A percentile compares a stretch with the other conserved stretches of the same genome.
phyloP scores from a whole-genome alignment of 148 eudicot genomes.

The Bassia scoparia region DNA sequence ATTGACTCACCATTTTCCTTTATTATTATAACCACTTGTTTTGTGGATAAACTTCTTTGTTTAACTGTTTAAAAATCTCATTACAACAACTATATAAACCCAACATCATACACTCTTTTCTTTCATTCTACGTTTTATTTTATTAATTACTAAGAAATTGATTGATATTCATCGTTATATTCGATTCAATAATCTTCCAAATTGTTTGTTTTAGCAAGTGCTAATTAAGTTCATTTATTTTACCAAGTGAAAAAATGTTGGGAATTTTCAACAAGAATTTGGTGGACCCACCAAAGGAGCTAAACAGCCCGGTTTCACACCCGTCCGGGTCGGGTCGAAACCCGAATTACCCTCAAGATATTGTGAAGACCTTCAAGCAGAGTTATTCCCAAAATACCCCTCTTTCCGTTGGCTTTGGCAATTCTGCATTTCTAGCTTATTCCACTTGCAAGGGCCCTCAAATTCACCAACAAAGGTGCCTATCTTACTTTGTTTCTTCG shows the following conservation, averaged over 20 bases:
- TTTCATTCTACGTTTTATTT: too few species aligned
- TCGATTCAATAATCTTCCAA: too few species aligned
- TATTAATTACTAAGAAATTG: too few species aligned
- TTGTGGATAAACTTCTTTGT: too few species aligned
- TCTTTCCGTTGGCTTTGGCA: constrained; percentile 54
- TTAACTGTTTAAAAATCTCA: too few species aligned
- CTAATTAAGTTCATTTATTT: not conserved
- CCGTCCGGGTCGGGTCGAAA: constrained; percentile 22
- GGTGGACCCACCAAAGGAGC: constrained; percentile 72
- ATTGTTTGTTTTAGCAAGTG: too few species aligned
- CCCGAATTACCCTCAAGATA: constrained; percentile 49
- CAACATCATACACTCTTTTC: too few species aligned
- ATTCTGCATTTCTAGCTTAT: constrained; percentile 63
- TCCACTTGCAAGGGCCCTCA: constrained; percentile 39
- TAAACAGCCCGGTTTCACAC: constrained; percentile 53
- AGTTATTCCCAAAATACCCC: constrained; percentile 34
- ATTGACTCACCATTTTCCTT: too few species aligned
- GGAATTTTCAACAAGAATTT: constrained; percentile 66
- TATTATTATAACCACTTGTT: too few species aligned
- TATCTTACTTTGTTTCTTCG: not conserved
- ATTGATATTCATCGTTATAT: too few species aligned
- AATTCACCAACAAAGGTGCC: constrained; percentile 26
- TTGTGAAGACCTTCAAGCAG: constrained; percentile 49
- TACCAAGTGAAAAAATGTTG: constrained; percentile 44
- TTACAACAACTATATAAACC: too few species aligned